These are phyloP conservation scores for Cyberlindnera maritima DNA, from an alignment of 805 yeast species.

Conservation along the genomic window DNA sequence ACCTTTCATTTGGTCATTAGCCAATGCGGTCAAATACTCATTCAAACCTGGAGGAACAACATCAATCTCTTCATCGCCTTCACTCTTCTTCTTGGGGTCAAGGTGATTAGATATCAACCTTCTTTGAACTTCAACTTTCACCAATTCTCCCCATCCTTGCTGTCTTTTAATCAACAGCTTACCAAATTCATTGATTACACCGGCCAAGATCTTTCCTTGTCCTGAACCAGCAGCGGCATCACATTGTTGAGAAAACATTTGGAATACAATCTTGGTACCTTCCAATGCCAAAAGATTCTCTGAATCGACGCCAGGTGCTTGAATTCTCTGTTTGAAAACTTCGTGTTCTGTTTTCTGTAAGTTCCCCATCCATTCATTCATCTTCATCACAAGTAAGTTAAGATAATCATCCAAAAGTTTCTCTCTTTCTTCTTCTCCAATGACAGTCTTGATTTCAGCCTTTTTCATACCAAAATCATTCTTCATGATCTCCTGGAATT, in stretches of 20 bases:
- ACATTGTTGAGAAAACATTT: constrained; percentile 85
- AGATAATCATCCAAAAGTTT: constrained; percentile 75
- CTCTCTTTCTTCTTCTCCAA: constrained; percentile 72
- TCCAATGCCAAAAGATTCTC: constrained; percentile 66
- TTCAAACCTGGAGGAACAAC: constrained; percentile 69
- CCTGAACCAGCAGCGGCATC: constrained; percentile 85
- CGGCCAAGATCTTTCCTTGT: constrained; percentile 74
- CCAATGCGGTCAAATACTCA: constrained; percentile 79
- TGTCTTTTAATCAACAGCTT: constrained; percentile 59
- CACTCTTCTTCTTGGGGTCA: constrained; percentile 25
- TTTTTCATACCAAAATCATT: constrained; percentile 49
- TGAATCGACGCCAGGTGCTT: constrained; percentile 72
- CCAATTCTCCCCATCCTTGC: constrained; percentile 53
- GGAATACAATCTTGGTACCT: constrained; percentile 74
- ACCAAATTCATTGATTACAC: constrained; percentile 73
- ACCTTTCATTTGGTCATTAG: constrained; percentile 77
- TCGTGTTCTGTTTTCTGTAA: constrained; percentile 63
- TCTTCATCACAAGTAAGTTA: constrained; percentile 64
- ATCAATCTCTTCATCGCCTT: constrained; percentile 35
- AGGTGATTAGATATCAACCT: constrained; percentile 26
- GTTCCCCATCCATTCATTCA: constrained; percentile 81
- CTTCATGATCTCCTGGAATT: constrained; percentile 53
- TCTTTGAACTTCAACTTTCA: constrained; percentile 50
- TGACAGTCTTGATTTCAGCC: constrained; percentile 47
- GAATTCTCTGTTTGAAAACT: constrained; percentile 59